phyloP scores from a whole-genome alignment of 441 rosid species.

The Pelargonium cotyledonis region DNA sequence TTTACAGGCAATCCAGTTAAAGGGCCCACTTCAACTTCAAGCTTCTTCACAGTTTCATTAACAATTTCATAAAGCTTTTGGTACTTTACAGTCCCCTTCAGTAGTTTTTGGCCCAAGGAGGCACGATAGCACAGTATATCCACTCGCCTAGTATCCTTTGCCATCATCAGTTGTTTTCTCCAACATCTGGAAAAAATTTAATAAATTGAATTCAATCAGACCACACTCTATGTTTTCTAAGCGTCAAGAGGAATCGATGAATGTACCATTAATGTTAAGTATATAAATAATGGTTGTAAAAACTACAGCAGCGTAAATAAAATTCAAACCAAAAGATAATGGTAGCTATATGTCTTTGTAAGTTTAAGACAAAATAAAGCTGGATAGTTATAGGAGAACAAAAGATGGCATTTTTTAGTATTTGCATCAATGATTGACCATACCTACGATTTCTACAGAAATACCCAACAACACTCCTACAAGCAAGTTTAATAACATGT shows the following conservation, averaged over 20 bases:
- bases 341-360: no score
- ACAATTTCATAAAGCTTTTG: constrained; percentile 47
- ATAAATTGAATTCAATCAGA: constrained; percentile 5
- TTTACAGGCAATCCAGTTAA: constrained; percentile 70
- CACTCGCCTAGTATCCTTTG: constrained; percentile 76
- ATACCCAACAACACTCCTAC: no score
- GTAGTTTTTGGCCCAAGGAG: constrained; percentile 72
- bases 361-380: no score
- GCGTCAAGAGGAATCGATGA: not conserved
- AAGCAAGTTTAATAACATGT: no score
- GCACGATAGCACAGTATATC: constrained; percentile 87
- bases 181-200: constrained; percentile 57
- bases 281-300: no score
- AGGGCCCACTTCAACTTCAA: constrained; percentile 82
- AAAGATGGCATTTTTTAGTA: no score
- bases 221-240: not conserved
- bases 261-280: not conserved
- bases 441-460: no score
- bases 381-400: no score
- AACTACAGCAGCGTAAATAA: no score
- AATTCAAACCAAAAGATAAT: no score
- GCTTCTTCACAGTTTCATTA: constrained; percentile 65
- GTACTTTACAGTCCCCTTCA: constrained; percentile 53
- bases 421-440: no score
- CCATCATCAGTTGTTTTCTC: constrained; percentile 79